Evolutionary conservation across 495 filamentous ascomycete genomes (phyloP).

Genomic region (Polyplosphaeria fusca): DNA sequence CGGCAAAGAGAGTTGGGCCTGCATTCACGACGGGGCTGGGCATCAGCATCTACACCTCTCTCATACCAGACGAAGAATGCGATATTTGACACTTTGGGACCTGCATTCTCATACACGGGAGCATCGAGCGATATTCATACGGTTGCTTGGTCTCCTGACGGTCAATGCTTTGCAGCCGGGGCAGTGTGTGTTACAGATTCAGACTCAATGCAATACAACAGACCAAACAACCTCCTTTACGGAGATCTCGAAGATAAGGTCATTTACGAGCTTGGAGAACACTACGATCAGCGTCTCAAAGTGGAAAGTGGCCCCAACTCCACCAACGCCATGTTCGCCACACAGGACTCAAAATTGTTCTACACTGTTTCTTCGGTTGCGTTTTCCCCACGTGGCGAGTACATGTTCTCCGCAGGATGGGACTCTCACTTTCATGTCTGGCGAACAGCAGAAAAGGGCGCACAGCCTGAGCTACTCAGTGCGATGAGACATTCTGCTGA

Average conservation of each 20-base stretch:
- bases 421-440: constrained; percentile 79
- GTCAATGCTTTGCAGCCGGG: constrained; percentile 50
- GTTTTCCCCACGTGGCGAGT: constrained; percentile 57
- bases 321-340: constrained; percentile 55
- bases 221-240: constrained; percentile 69
- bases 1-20: constrained; percentile 39
- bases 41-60: constrained; percentile 6
- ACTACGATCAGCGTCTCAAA: constrained; percentile 51
- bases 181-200: constrained; percentile 71
- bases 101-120: constrained; percentile 34
- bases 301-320: constrained; percentile 50
- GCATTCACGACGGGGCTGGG: constrained; percentile 28
- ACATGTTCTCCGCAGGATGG: constrained; percentile 74
- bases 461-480: constrained; percentile 46
- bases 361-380: constrained; percentile 73
- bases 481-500: constrained; percentile 60
- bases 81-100: constrained; percentile 32
- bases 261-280: constrained; percentile 66
- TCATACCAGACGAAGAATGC: constrained; percentile 33
- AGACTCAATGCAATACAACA: constrained; percentile 81
- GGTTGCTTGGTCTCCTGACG: constrained; percentile 54
- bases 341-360: constrained; percentile 67
- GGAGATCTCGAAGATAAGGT: constrained; percentile 57
- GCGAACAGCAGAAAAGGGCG: constrained; percentile 41
- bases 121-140: constrained; percentile 58